Evolutionary conservation across 441 rosid genomes (phyloP).

Genomic region (Gossypium gossypioides): DNA sequence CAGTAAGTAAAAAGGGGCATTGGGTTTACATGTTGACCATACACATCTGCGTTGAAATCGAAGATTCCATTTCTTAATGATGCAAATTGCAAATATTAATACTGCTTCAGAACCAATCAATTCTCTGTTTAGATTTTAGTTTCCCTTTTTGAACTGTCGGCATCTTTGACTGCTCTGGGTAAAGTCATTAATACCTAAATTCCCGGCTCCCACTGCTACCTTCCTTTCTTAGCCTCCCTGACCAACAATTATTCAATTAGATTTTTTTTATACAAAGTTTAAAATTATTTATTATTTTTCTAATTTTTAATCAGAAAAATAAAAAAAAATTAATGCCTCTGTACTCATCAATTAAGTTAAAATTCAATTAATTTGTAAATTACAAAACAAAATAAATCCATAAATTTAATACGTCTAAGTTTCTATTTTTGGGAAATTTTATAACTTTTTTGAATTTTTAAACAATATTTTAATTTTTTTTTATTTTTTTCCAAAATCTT

Average conservation of each 20-base stretch:
- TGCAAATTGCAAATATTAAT: background rate
- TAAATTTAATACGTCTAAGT: too few species aligned
- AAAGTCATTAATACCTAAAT: background rate
- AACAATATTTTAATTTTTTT: too few species aligned
- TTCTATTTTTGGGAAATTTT: too few species aligned
- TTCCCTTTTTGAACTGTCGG: background rate
- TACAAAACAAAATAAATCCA: too few species aligned
- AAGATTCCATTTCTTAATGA: background rate
- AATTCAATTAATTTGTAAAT: too few species aligned
- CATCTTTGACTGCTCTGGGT: background rate
- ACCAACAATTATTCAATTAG: background rate
- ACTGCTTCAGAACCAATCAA: background rate
- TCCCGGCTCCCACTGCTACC: background rate
- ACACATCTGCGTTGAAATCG: background rate
- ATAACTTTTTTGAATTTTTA: too few species aligned
- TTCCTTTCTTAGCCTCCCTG: background rate
- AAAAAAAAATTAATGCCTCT: too few species aligned
- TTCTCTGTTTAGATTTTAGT: background rate
- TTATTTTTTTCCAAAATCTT: too few species aligned
- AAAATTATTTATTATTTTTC: too few species aligned
- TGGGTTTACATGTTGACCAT: background rate
- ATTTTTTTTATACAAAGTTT: rapidly evolving
- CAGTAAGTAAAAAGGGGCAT: background rate
- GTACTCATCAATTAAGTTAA: too few species aligned
- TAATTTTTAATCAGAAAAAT: too few species aligned